Evolutionary conservation across 306 rosid species (phyloP).

Genomic region (Inga leiocalycina): DNA sequence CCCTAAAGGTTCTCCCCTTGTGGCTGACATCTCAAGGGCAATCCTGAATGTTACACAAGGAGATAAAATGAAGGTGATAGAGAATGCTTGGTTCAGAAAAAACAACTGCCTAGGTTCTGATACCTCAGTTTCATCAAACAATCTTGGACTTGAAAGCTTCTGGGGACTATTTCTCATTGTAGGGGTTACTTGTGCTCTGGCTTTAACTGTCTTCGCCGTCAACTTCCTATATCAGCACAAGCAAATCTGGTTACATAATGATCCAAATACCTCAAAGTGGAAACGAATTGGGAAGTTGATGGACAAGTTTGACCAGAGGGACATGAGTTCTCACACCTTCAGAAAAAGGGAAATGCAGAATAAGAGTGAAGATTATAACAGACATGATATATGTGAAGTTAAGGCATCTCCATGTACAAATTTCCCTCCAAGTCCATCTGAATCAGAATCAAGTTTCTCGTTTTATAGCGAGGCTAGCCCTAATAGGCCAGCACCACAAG

Average conservation of each 20-base stretch:
- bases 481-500: neutral
- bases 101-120: slow-evolving; percentile 34
- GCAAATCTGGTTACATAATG: slow-evolving; percentile 10
- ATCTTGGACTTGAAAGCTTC: slow-evolving; percentile 57
- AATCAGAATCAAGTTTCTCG: neutral
- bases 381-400: neutral
- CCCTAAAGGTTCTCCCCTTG: slow-evolving; percentile 52
- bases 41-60: slow-evolving; percentile 58
- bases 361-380: neutral
- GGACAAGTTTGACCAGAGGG: slow-evolving; percentile 41
- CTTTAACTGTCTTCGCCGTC: slow-evolving; percentile 32
- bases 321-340: slow-evolving; percentile 47
- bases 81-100: slow-evolving; percentile 46
- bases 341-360: slow-evolving; percentile 26
- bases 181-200: slow-evolving; percentile 35
- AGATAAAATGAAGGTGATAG: slow-evolving; percentile 47
- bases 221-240: slow-evolving; percentile 40
- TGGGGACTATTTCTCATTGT: slow-evolving; percentile 62
- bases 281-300: slow-evolving; percentile 29
- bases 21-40: slow-evolving; percentile 55
- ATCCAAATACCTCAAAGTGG: slow-evolving; percentile 32
- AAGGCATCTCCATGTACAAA: neutral
- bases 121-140: slow-evolving; percentile 33
- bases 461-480: neutral
- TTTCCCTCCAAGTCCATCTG: neutral